These are phyloP conservation scores for Elongisporangium senticosum DNA, from an alignment of 352 stramenopile species.

Conservation along the genomic window DNA sequence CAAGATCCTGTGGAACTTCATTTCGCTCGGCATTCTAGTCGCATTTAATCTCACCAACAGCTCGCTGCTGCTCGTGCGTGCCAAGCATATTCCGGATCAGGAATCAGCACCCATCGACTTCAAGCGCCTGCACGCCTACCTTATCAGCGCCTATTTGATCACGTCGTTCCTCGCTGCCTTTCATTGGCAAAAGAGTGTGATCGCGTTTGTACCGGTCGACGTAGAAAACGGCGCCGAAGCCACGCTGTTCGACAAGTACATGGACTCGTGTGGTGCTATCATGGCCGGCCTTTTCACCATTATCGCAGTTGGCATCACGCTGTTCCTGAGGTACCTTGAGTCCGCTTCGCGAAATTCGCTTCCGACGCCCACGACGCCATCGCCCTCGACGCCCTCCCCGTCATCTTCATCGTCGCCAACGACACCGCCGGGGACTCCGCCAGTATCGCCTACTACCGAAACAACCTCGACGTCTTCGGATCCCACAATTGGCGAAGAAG, in stretches of 20 bases:
- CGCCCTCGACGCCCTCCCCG: too few relatives aligned
- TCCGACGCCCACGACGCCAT: neutral
- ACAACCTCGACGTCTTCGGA: slow-evolving; percentile 13
- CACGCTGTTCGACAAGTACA: slow-evolving; percentile 46
- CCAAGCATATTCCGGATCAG: slow-evolving; percentile 1
- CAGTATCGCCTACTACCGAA: neutral
- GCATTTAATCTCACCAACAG: slow-evolving; percentile 89
- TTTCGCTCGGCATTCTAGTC: slow-evolving; percentile 86
- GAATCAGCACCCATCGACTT: slow-evolving; percentile 2
- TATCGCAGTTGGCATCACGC: slow-evolving; percentile 46
- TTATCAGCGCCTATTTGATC: slow-evolving; percentile 47
- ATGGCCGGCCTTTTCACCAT: slow-evolving; percentile 49
- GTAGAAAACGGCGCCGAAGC: slow-evolving; percentile 7
- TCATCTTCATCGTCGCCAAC: neutral
- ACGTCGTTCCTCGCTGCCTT: slow-evolving; percentile 63
- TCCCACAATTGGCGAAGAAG: slow-evolving; percentile 1
- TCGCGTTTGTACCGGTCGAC: slow-evolving; percentile 24
- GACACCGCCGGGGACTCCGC: neutral
- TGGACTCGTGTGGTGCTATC: slow-evolving; percentile 34
- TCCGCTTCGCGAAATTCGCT: neutral
- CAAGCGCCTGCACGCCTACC: slow-evolving; percentile 18
- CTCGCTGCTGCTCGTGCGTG: slow-evolving; percentile 69
- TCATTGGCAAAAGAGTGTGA: slow-evolving; percentile 71
- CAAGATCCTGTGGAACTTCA: slow-evolving; percentile 85
- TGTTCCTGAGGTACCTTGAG: slow-evolving; percentile 27